Base-by-base conservation (phyloP, 768 basidiomycete genomes). In the Gyrodon lividus region DNA sequence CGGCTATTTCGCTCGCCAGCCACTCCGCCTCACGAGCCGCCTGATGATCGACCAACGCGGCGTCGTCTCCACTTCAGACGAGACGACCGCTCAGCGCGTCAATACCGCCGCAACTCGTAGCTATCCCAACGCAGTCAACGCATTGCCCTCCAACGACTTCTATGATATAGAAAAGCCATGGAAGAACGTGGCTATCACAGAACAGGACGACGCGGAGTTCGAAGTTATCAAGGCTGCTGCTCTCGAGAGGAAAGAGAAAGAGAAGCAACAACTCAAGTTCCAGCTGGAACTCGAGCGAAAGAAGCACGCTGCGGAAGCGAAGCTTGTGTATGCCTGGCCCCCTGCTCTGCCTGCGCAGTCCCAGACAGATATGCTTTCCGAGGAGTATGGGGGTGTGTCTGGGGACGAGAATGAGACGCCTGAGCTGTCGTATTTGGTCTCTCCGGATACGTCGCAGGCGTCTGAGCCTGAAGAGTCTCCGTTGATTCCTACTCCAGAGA, bases 141-240 rank as follows among this genome's bases (percentile, higher is more conserved):
- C 23, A 2, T 3, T 35, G 19, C 1, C 8, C 10, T 35, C 39
- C 43, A 44, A 24, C 12, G 20, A 14, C n/a, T 19, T 35, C 16
- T 17, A 7, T 10, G 34, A 14, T 1, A 5, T 1, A 14, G 28
- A 58, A 33, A 70, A 70, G 45, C 54, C 53, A 5, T 68, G 68
- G 67, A 67, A 68, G 59, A 62, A 60, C 10, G 54, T 66, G 6
- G 55, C 62, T 10, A 57, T 70, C 22, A 66, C 54, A 1, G 69
- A 68, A 20, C 56, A 56, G 5, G 67, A 66, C 24, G 67, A 64
- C 10, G 60, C 52, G 0, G 59, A 62, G 35, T 60, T 60, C 14
- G 52, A 31, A 17, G 57, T 44, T 1, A 46, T 50, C 28, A 46
- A 23, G 31, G 19, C 42, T 4, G 2, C 23, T 22, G 19, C 35